Evolutionary conservation across 1,139 yeast genomes (phyloP), one percentile per base, ranked within the genome.

Genomic region (Torulaspora pretoriensis): DNA sequence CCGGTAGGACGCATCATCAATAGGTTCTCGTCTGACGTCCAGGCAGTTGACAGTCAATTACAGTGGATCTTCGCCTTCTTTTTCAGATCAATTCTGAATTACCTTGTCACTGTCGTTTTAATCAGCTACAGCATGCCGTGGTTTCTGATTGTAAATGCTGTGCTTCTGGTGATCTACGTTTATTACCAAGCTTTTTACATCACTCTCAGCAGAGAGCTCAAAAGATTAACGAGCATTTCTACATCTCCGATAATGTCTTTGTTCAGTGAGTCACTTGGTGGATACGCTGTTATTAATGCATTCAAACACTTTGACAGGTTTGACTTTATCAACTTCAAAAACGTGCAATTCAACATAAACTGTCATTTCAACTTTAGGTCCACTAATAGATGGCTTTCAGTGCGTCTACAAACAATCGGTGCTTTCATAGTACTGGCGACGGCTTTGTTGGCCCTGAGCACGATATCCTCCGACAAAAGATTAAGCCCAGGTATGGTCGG

Each of bases 1-100:
- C 92, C 92, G 27, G 71, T 81, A 50, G 92, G 92, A n/a, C 73
- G 92, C 65, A 72, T 83, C 34, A 71, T 82, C 57, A 83, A 83
- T 46, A 63, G 80, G 43, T 86, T 86, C 58, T 79, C 90, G 13
- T 77, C 82, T 50, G 95, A 86, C 61, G 73, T 86, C 58, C 75
- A 74, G 48, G 75, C 77, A 42, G 68, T 84, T 47, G 94, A 85
- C 60, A 69, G 71, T 40, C 64, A 67, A 3, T 64, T 79, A 30
- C 81, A 82, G 17, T 65, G 69, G 41, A 67, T 72, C 0, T 70
- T 78, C 50, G 59, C 70, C 7, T 68, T 70, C 16, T 72, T 80
- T 46, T 71, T 78, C 51, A 61, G 67, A 13, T 68, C 74, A 0
- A 43, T 67, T 3, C 56, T 76, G 30, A 70, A 68, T 39, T 74